phyloP scores from a whole-genome alignment of 1,284 basidiomycete genomes.

The Rhodotorula sp. region DNA sequence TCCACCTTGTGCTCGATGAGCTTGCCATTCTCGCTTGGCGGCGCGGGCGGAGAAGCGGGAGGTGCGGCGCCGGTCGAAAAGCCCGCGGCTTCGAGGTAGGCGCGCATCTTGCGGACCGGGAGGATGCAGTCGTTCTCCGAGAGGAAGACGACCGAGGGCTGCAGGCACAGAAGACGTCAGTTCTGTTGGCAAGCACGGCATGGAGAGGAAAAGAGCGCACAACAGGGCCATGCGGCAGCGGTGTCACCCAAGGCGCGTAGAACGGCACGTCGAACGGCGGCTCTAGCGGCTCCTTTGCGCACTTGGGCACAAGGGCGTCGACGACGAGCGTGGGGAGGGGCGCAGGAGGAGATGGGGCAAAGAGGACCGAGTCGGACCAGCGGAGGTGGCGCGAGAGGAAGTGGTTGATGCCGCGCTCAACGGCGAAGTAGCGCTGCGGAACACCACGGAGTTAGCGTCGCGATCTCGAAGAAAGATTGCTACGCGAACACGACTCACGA shows the following conservation, averaged over 20 bases:
- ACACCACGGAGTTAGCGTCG: neutral
- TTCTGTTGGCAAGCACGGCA: too few species aligned
- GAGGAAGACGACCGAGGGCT: conserved; percentile 35
- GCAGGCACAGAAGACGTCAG: neutral
- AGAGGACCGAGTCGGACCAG: conserved; percentile 37
- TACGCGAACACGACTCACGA: neutral
- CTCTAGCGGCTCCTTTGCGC: conserved; percentile 10
- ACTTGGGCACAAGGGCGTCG: conserved; percentile 16
- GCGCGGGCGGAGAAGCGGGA: neutral
- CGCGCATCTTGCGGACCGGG: conserved; percentile 17
- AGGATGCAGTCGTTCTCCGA: conserved; percentile 36
- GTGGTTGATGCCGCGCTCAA: conserved; percentile 39
- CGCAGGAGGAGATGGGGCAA: conserved; percentile 3
- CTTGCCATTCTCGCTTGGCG: neutral
- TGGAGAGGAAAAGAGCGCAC: conserved; percentile 6
- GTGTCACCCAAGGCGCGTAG: conserved; percentile 26
- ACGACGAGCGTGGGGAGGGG: conserved; percentile 23
- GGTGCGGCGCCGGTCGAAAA: conserved; percentile 8
- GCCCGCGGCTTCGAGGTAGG: conserved; percentile 20
- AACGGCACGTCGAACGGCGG: conserved; percentile 24
- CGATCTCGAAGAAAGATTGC: too few species aligned
- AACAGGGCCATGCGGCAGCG: conserved; percentile 24
- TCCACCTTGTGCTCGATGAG: neutral
- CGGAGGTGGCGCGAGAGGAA: conserved; percentile 32
- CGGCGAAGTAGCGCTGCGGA: conserved; percentile 34